Base-by-base conservation (phyloP, 2,329 filamentous ascomycete genomes). In the Colletotrichum lini region DNA sequence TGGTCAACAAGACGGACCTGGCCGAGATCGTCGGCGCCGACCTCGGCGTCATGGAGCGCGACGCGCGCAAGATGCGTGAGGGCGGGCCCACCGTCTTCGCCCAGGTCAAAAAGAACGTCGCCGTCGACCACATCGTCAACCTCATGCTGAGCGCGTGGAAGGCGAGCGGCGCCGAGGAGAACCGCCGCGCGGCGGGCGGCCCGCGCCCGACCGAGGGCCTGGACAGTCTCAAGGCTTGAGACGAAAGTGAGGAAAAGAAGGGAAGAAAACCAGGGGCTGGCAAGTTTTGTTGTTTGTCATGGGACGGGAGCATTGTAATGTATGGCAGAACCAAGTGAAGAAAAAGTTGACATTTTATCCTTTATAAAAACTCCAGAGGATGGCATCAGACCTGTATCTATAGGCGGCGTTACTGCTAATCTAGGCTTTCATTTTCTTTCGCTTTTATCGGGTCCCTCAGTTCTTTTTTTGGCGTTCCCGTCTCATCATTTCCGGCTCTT, bases 1-100 rank as follows among this genome's bases (percentile, higher is more conserved):
- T 99, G 23, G 94, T 99, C 62, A 99, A 99, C 83, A 99, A 99
- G 90, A 98, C 95, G 54, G 96, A 99, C 83, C 82, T 99, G 74
- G 95, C 96, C 0, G 92, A 95, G 83, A 90, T 93, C 7, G 92
- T 99, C 30, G 96, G 96, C 16, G 96, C 96, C 0, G 96, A 98
- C 81, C 80, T 99, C 75, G 88, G 84, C 23, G 94, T 99, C 53
- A 99, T 99, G 96, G 96, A 98, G 84, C 85, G 95, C 68, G 96
- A 98, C 83, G 93, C 95, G 16, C 88, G 94, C 77, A 96, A 95
- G 88, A 99, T 99, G 90, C 89, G 96, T 62, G 96, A 98, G 82
- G 96, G 95, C 2, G 96, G 96, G 0, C 96, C 96, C 6, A 98
- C 96, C 0, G 93, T 99, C 4, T 98, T 98, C 80, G 96, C 95